Conservation (phyloP, 495 filamentous ascomycete species). For the Rusavskia elegans region DNA sequence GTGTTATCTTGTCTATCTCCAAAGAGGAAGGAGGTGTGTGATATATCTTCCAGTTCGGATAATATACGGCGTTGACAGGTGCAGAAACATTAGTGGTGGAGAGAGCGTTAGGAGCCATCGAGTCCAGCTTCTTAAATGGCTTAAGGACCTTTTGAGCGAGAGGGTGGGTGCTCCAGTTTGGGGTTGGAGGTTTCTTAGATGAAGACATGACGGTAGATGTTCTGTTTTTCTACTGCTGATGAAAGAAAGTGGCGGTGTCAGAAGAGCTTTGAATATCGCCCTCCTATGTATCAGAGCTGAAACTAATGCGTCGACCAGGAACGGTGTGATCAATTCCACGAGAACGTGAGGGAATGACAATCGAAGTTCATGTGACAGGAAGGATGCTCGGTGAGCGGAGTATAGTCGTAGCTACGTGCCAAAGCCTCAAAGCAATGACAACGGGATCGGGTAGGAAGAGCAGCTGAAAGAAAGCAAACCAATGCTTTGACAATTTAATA, state of each 20-base stretch:
- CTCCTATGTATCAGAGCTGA: too few species aligned
- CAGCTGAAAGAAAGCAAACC: too few species aligned
- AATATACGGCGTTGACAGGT: constrained; percentile 11
- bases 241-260: neutral
- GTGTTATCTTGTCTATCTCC: constrained; percentile 51
- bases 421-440: too few species aligned
- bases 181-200: neutral
- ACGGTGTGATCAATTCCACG: too few species aligned
- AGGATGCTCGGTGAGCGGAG: too few species aligned
- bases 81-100: neutral
- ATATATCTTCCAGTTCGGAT: constrained; percentile 75
- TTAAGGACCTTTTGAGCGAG: neutral
- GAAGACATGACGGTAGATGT: neutral
- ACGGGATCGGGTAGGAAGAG: too few species aligned
- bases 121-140: neutral
- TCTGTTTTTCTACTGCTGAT: neutral
- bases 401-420: too few species aligned
- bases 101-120: neutral
- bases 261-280: neutral
- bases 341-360: too few species aligned
- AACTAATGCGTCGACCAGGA: too few species aligned
- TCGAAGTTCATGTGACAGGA: too few species aligned
- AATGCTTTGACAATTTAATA: too few species aligned
- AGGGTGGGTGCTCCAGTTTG: constrained; percentile 1
- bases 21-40: constrained; percentile 61